phyloP scores from a whole-genome alignment of 1,284 basidiomycete genomes.

The Ceratobasidium sp. region DNA sequence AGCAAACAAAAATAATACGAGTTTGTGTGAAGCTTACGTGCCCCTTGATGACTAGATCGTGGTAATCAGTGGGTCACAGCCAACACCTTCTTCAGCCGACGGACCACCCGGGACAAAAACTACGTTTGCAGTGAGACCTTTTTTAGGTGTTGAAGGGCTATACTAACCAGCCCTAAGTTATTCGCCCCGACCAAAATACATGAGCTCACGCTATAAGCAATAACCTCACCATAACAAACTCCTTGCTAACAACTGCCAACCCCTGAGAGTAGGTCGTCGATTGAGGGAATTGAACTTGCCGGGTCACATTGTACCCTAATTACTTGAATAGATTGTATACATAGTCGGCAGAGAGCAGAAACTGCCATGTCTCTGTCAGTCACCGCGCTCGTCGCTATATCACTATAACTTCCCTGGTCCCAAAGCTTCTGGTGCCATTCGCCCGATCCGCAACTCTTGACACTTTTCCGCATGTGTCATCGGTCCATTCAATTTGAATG shows the following conservation, averaged over 20 bases:
- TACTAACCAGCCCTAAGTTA: not conserved
- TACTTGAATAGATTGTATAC: not conserved
- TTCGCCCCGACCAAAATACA: not conserved
- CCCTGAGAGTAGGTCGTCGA: not conserved
- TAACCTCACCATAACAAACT: not conserved
- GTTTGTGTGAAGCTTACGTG: not conserved
- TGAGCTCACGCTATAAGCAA: not conserved
- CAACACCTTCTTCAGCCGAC: not conserved
- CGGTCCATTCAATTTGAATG: not conserved
- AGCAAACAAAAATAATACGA: not conserved
- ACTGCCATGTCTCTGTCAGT: not conserved
- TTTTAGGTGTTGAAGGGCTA: not conserved
- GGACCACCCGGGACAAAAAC: not conserved
- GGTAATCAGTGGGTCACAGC: not conserved
- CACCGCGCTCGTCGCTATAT: not conserved
- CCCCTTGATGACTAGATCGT: not conserved
- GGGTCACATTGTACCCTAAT: not conserved
- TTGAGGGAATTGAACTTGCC: not conserved
- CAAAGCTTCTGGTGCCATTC: not conserved
- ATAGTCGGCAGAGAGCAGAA: not conserved
- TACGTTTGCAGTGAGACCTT: not conserved
- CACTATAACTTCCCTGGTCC: not conserved
- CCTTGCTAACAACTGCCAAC: not conserved
- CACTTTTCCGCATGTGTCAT: not conserved
- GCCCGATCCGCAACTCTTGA: not conserved